phyloP scores from a whole-genome alignment of 352 stramenopile species.

The Pythium utonaiense region DNA sequence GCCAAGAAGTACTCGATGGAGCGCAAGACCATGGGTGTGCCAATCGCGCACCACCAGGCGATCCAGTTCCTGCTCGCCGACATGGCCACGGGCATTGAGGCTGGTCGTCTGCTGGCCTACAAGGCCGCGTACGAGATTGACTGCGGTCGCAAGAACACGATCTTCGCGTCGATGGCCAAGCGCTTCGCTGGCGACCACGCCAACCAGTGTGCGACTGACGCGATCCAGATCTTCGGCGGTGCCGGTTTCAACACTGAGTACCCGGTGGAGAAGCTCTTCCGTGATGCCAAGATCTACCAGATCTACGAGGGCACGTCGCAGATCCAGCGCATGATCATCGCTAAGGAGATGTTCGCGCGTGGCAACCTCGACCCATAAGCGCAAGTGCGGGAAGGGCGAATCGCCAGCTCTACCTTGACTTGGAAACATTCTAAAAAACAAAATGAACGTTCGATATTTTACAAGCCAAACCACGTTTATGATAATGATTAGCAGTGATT shows the following conservation, averaged over 20 bases:
- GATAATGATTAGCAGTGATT: neutral
- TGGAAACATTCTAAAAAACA: neutral
- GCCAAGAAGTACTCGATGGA: constrained; percentile 84
- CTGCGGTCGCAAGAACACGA: constrained; percentile 86
- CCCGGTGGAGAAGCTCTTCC: constrained; percentile 91
- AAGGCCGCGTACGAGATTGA: constrained; percentile 89
- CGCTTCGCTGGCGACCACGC: constrained; percentile 84
- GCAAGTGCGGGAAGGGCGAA: neutral
- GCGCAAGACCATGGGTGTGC: constrained; percentile 85
- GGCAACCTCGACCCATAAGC: constrained; percentile 60
- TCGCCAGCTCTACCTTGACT: neutral
- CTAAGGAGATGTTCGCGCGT: constrained; percentile 82
- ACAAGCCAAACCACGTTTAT: neutral
- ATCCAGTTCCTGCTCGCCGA: constrained; percentile 90
- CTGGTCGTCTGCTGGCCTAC: constrained; percentile 79
- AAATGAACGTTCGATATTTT: neutral
- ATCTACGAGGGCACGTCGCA: constrained; percentile 92
- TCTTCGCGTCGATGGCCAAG: constrained; percentile 91
- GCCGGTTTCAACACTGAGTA: constrained; percentile 91
- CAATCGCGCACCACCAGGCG: constrained; percentile 84
- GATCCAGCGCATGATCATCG: constrained; percentile 90
- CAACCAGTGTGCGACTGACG: constrained; percentile 84
- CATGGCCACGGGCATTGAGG: constrained; percentile 89
- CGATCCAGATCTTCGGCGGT: constrained; percentile 90
- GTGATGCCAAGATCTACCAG: constrained; percentile 90